Base-by-base conservation (phyloP, 192 early-diverging fungal species). In the Coemansia sp. region DNA sequence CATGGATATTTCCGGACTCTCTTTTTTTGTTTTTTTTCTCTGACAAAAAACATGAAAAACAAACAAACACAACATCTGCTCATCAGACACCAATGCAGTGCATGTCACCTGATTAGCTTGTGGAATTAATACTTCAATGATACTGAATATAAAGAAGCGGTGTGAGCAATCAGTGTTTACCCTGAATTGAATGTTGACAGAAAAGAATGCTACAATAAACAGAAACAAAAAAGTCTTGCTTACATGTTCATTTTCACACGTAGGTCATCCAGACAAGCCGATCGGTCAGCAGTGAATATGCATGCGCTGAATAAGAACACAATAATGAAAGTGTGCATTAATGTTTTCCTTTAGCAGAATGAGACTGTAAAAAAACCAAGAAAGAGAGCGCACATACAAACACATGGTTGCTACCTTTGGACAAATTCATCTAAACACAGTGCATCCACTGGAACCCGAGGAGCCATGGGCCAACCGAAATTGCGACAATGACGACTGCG, bases 261-360 rank as follows among this genome's bases (percentile, higher is more conserved):
- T n/a, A 6, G 57, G 57, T 59, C 57, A 59, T 54, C 21, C 51
- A 26, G 19, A 54, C 51, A 54, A 54, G 57, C 16, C 36, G 37
- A 59, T 59, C 57, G 16, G 57, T 59, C 57, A 59, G 57, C 57
- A 39, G 57, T 41, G 57, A 40, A 59, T 40, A 59, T 59, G 57
- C 57, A 59, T 59, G 57, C 57, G 15, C 39, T 54, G 51, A 54
- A 26, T 22, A 26, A 49, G 21, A 21, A 45, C 19, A 26, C 26
- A 26, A 26, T 26, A 26, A 26, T 26, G 26, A 9, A 13, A 22
- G 19, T 54, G 51, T 26, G 51, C 51, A 26, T 49, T 49, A 18
- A 49, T 16, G 18, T 18, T 49, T 26, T 26, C 26, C 47, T 16
- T 49, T 49, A 1, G 47, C 47, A 49, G 13, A 26, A 26, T 26